Conservation (phyloP, 805 yeast genomes). For the Pichia phayaonensis region DNA sequence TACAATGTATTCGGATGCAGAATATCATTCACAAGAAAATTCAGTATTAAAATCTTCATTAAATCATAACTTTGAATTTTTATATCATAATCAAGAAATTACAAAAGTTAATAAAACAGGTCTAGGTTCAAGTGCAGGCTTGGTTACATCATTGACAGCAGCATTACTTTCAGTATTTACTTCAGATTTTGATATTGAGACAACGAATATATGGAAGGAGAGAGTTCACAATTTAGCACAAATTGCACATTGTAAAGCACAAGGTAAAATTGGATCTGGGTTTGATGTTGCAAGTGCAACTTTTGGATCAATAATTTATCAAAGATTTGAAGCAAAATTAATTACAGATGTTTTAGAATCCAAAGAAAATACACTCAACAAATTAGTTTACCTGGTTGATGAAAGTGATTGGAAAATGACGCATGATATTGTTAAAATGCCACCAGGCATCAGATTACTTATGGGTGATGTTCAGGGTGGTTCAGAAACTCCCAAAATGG, state of each 20-base stretch:
- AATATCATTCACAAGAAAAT: constrained; percentile 72
- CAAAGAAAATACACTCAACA: constrained; percentile 1
- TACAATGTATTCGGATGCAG: constrained; percentile 75
- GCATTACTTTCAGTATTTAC: constrained; percentile 43
- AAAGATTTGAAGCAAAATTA: constrained; percentile 58
- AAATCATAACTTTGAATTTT: constrained; percentile 39
- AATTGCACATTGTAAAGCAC: constrained; percentile 87
- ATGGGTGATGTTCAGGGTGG: constrained; percentile 96
- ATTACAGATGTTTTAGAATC: constrained; percentile 27
- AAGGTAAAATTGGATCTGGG: constrained; percentile 92
- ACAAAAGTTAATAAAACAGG: constrained; percentile 86
- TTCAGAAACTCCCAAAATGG: constrained; percentile 89
- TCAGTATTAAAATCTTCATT: constrained; percentile 30
- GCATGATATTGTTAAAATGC: constrained; percentile 52
- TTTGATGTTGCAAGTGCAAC: constrained; percentile 96
- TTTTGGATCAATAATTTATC: constrained; percentile 79
- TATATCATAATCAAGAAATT: constrained; percentile 54
- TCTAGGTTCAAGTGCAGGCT: constrained; percentile 91
- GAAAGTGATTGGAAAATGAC: constrained; percentile 52
- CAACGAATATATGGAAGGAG: constrained; percentile 16
- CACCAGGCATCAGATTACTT: constrained; percentile 57
- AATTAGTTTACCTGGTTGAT: constrained; percentile 33
- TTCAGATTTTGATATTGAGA: constrained; percentile 25
- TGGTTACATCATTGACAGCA: constrained; percentile 72
- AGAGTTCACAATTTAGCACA: constrained; percentile 81